Percentiles rank a stretch among this genome's conserved stretches.
Evolutionary conservation across 768 basidiomycete genomes (phyloP).

Genomic region (Pleurotus eryngii): DNA sequence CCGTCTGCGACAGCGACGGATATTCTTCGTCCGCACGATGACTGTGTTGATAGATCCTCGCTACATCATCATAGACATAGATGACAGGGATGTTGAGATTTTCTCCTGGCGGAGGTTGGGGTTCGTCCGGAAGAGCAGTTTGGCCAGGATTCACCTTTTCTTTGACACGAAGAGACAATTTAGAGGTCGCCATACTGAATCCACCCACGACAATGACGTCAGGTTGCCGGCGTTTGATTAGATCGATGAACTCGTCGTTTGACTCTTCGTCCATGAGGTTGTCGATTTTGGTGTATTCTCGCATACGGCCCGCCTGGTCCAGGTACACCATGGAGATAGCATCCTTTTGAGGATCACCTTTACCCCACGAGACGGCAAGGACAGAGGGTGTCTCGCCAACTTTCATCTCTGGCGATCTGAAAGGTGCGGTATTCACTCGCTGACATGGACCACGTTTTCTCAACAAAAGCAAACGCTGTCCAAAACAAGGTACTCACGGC

Average conservation of each 20-base stretch:
- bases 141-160: constrained; percentile 38
- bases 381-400: constrained; percentile 74
- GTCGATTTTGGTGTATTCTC: constrained; percentile 88
- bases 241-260: constrained; percentile 71
- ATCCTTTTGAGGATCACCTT: constrained; percentile 91
- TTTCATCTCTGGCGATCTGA: constrained; percentile 55
- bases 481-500: constrained; percentile 44
- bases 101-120: constrained; percentile 33
- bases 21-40: constrained; percentile 84
- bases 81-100: constrained; percentile 66
- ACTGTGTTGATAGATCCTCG: constrained; percentile 91
- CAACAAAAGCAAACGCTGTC: neutral
- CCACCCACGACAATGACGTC: constrained; percentile 90
- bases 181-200: constrained; percentile 77
- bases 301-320: constrained; percentile 84
- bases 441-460: constrained; percentile 28
- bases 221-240: constrained; percentile 80
- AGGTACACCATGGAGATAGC: constrained; percentile 81
- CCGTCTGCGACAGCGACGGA: constrained; percentile 67
- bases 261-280: constrained; percentile 73
- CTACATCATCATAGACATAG: constrained; percentile 88
- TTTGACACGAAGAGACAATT: constrained; percentile 63
- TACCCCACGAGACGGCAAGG: constrained; percentile 90
- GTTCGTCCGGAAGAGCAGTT: constrained; percentile 18
- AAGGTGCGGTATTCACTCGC: constrained; percentile 85